Conservation (phyloP, 495 filamentous ascomycete genomes). For the Penicillium herquei region DNA sequence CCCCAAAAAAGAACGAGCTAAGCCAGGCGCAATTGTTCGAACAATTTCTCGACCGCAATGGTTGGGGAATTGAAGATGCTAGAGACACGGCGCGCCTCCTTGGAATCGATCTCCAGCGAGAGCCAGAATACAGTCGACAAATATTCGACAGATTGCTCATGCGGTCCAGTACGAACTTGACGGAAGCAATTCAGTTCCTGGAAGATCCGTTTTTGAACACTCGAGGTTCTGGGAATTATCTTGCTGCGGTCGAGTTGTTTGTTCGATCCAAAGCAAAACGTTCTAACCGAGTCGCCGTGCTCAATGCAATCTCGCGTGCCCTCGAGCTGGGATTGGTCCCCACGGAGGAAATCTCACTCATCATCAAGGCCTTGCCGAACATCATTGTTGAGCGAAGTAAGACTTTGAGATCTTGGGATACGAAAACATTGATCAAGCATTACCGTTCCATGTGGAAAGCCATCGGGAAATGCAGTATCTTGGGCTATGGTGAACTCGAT, state of each 20-base stretch:
- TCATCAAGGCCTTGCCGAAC: conserved; percentile 27
- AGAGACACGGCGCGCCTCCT: conserved; percentile 27
- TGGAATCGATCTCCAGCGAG: conserved; percentile 35
- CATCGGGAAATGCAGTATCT: conserved; percentile 38
- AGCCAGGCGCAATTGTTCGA: conserved; percentile 15
- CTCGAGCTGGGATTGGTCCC: conserved; percentile 40
- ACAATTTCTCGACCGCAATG: conserved; percentile 15
- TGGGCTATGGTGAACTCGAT: conserved; percentile 34
- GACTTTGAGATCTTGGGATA: conserved; percentile 14
- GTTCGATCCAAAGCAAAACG: conserved; percentile 12
- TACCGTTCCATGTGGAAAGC: conserved; percentile 41
- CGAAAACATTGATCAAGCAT: conserved; percentile 15
- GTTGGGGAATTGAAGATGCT: conserved; percentile 27
- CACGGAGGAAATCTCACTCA: conserved; percentile 32
- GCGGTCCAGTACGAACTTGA: conserved; percentile 13
- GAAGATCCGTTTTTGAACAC: conserved; percentile 44
- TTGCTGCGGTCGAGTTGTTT: conserved; percentile 24
- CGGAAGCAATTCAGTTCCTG: conserved; percentile 37
- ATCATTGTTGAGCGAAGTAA: conserved; percentile 20
- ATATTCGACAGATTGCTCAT: conserved; percentile 39
- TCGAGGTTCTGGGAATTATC: conserved; percentile 40
- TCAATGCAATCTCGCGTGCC: conserved; percentile 32
- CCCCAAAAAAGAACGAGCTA: not conserved
- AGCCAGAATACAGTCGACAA: conserved; percentile 40
- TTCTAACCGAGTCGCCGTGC: conserved; percentile 16